Evolutionary conservation across 1,139 yeast species (phyloP).

Genomic region (Candida buenavistaensis): DNA sequence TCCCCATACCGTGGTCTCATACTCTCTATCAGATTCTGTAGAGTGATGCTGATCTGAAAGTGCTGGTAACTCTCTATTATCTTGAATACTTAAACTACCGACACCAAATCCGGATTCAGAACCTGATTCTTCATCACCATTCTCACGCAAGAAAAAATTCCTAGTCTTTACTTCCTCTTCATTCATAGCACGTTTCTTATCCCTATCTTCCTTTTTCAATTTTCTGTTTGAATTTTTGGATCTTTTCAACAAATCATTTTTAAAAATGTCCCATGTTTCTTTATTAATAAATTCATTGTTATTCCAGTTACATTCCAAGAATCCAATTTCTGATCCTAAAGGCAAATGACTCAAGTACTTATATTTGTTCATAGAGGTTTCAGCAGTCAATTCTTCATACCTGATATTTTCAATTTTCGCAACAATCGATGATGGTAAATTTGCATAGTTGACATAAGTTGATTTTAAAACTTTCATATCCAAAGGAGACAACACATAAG

Average conservation of each 20-base stretch:
- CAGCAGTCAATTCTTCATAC: conserved; percentile 57
- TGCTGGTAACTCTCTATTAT: conserved; percentile 20
- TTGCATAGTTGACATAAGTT: conserved; percentile 58
- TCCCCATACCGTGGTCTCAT: conserved; percentile 60
- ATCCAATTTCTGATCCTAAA: conserved; percentile 78
- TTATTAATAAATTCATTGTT: conserved; percentile 40
- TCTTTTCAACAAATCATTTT: conserved; percentile 61
- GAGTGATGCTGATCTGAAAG: conserved; percentile 7
- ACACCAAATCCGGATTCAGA: conserved; percentile 17
- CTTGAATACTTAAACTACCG: conserved; percentile 34
- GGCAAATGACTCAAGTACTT: conserved; percentile 85
- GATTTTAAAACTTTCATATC: conserved; percentile 73
- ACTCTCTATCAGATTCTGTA: conserved; percentile 16
- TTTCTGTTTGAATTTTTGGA: conserved; percentile 53
- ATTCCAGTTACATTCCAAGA: conserved; percentile 83
- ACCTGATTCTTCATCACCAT: conserved; percentile 27
- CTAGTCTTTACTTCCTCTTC: conserved; percentile 60
- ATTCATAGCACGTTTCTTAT: conserved; percentile 57
- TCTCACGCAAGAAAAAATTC: conserved; percentile 59
- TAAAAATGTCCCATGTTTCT: conserved; percentile 57
- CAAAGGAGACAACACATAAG: conserved; percentile 70
- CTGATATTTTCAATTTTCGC: conserved; percentile 70
- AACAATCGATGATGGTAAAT: conserved; percentile 65
- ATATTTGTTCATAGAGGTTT: conserved; percentile 55
- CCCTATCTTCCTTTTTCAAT: conserved; percentile 64